Percentiles rank a stretch among this genome's conserved stretches.
Conservation (phyloP, 495 filamentous ascomycete species). For the Xylaria longipes region DNA sequence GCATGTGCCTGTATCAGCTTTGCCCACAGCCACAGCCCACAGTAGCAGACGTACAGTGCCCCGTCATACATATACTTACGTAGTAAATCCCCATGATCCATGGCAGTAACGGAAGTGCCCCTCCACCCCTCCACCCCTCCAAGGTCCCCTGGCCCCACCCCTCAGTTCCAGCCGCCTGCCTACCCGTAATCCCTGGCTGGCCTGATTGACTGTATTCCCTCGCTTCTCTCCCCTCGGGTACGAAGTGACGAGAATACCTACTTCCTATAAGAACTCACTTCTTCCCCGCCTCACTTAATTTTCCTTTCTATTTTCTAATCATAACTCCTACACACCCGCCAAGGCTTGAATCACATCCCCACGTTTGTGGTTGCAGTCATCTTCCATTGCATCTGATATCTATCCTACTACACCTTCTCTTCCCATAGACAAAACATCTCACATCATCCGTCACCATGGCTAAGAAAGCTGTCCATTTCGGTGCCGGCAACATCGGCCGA, state of each 20-base stretch:
- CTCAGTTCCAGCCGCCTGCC: slow-evolving; percentile 14
- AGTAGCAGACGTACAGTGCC: neutral
- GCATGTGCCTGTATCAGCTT: slow-evolving; percentile 6
- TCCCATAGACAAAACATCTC: neutral
- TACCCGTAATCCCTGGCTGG: neutral
- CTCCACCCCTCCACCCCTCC: slow-evolving; percentile 5
- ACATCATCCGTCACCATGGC: slow-evolving; percentile 60
- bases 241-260: slow-evolving; percentile 17
- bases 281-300: slow-evolving; percentile 22
- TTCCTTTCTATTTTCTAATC: neutral
- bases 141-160: neutral
- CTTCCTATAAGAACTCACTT: slow-evolving; percentile 21
- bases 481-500: slow-evolving; percentile 86
- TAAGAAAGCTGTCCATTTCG: slow-evolving; percentile 91
- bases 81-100: neutral
- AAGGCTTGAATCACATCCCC: neutral
- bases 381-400: neutral
- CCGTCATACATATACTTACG: neutral
- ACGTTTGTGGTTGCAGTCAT: neutral
- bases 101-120: slow-evolving; percentile 5
- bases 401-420: neutral
- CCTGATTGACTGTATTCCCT: neutral
- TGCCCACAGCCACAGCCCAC: no score
- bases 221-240: neutral
- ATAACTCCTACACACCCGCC: slow-evolving; percentile 5